Percentiles rank a stretch among this genome's conserved stretches.
Evolutionary conservation across 306 rosid genomes (phyloP).

Genomic region (apple (Malus domestica)): ASM211411v1 NC_041797.1:4161501-4162000

Average conservation of each 20-base stretch:
- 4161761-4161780: conserved; percentile 45
- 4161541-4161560: conserved; percentile 27
- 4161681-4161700: neutral
- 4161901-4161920: conserved; percentile 43
- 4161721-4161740: neutral
- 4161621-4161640: conserved; percentile 54
- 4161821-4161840: conserved; percentile 75
- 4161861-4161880: conserved; percentile 48
- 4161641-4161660: conserved; percentile 69
- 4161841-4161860: conserved; percentile 70
- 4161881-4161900: conserved; percentile 27
- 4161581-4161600: conserved; percentile 62
- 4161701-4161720: neutral
- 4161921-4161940: conserved; percentile 71
- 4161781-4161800: conserved; percentile 71
- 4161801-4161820: conserved; percentile 49
- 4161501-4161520: conserved; percentile 85
- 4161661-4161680: conserved; percentile 52
- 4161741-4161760: neutral
- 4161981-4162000: neutral
- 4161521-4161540: conserved; percentile 45
- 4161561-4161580: conserved; percentile 48
- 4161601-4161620: conserved; percentile 60
- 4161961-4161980: conserved; percentile 44
- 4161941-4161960: conserved; percentile 97